Conservation (phyloP, 2,329 filamentous ascomycete species). For the Westerdykella aurantiaca region DNA sequence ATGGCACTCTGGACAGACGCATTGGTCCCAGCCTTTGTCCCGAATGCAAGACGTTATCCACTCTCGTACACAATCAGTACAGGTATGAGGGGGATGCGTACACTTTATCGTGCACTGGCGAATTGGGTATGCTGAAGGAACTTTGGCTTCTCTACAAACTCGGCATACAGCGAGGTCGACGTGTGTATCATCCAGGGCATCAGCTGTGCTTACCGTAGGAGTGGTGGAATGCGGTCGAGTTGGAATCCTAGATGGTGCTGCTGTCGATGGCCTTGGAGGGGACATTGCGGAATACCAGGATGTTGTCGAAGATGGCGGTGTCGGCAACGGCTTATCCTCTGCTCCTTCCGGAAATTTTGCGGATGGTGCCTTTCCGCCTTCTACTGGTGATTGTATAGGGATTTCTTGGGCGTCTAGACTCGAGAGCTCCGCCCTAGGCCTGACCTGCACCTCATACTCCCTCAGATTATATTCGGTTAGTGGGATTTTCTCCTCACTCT, state of each 20-base stretch:
- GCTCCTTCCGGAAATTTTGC: neutral
- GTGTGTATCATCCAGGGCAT: neutral
- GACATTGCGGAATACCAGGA: neutral
- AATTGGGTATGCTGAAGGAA: conserved; percentile 14
- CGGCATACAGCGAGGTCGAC: neutral
- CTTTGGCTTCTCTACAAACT: neutral
- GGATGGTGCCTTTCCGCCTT: no score
- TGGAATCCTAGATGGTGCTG: neutral
- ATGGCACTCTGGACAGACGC: conserved; percentile 27
- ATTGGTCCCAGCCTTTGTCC: conserved; percentile 12
- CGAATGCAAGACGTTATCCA: conserved; percentile 11
- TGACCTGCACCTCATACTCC: neutral
- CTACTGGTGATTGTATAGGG: no score
- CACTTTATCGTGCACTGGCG: conserved; percentile 21
- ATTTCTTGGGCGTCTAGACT: no score
- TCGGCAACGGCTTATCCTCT: neutral
- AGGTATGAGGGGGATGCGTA: conserved; percentile 26
- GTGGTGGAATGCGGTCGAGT: neutral
- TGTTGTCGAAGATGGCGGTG: neutral
- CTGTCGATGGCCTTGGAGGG: neutral
- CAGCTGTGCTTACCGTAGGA: neutral
- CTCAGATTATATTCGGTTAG: neutral
- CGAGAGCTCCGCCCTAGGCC: neutral
- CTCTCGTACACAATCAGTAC: conserved; percentile 19
- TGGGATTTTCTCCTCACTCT: neutral